These are phyloP conservation scores for Choiromyces venosus DNA, from an alignment of 495 filamentous ascomycete species.

Conservation along the genomic window DNA sequence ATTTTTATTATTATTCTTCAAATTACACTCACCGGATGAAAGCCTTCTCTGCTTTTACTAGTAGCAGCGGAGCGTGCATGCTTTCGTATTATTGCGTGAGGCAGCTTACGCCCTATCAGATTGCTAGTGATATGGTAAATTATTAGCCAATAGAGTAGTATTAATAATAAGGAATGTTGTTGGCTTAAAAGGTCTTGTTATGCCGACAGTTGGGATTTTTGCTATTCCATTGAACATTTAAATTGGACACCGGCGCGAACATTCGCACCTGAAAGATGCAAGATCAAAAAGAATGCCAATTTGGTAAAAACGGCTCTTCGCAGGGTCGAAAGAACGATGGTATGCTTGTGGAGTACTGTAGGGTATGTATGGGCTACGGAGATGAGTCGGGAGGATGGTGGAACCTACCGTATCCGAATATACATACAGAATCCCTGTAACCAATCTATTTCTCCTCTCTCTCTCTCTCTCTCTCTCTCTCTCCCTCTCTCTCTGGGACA, in stretches of 20 bases:
- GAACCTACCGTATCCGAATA: not conserved
- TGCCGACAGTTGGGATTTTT: not conserved
- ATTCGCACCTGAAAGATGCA: no score
- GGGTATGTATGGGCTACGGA: not conserved
- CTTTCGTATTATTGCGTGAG: not conserved
- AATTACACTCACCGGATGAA: not conserved
- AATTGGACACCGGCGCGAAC: no score
- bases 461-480: not conserved
- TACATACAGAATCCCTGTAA: not conserved
- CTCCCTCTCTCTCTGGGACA: conserved; percentile 9
- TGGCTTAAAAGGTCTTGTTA: not conserved
- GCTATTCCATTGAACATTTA: not conserved
- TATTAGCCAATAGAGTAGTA: not conserved
- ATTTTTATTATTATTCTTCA: not conserved
- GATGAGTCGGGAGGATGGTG: not conserved
- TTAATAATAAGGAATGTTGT: not conserved
- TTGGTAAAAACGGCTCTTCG: not conserved
- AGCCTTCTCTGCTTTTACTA: not conserved
- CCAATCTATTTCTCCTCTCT: not conserved
- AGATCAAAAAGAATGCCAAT: not conserved
- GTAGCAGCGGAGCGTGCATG: not conserved
- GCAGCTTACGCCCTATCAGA: not conserved
- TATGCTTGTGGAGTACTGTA: not conserved
- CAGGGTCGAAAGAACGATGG: not conserved
- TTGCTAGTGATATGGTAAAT: not conserved